Evolutionary conservation across 1,284 basidiomycete species (phyloP).

Genomic region (Laetiporus sulphureus): DNA sequence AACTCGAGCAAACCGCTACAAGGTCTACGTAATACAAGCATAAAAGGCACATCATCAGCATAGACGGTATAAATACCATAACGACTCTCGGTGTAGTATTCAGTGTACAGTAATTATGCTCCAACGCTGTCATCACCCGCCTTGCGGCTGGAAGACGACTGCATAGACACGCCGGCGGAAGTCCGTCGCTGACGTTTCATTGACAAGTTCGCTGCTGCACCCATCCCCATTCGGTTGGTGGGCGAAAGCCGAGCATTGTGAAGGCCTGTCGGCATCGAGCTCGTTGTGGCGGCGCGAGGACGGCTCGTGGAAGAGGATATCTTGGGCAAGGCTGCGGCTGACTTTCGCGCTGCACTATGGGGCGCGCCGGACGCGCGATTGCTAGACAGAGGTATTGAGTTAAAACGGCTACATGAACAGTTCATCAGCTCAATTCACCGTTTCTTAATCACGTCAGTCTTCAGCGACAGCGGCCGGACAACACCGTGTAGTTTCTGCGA

Average conservation of each 20-base stretch:
- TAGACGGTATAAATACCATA: conserved; percentile 9
- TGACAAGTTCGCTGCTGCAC: conserved; percentile 35
- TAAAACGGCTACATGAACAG: background rate
- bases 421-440: conserved; percentile 46
- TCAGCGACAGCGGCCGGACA: conserved; percentile 87
- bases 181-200: conserved; percentile 79
- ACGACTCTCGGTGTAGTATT: background rate
- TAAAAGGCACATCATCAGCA: conserved; percentile 13
- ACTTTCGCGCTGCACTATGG: conserved; percentile 56
- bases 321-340: conserved; percentile 53
- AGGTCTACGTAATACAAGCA: conserved; percentile 21
- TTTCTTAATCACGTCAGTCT: conserved; percentile 98
- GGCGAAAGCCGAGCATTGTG: conserved; percentile 35
- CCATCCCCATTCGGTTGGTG: conserved; percentile 24
- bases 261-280: conserved; percentile 41
- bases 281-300: conserved; percentile 58
- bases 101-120: conserved; percentile 12
- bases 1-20: conserved; percentile 19
- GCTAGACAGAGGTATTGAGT: conserved; percentile 29
- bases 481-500: conserved; percentile 90
- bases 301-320: conserved; percentile 61
- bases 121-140: conserved; percentile 26
- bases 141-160: conserved; percentile 29
- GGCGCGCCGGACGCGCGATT: conserved; percentile 74
- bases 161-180: conserved; percentile 43